Percentiles rank a stretch among this genome's conserved stretches.
Conservation (phyloP, 2,329 filamentous ascomycete species). For the Xylaria sp. region DNA sequence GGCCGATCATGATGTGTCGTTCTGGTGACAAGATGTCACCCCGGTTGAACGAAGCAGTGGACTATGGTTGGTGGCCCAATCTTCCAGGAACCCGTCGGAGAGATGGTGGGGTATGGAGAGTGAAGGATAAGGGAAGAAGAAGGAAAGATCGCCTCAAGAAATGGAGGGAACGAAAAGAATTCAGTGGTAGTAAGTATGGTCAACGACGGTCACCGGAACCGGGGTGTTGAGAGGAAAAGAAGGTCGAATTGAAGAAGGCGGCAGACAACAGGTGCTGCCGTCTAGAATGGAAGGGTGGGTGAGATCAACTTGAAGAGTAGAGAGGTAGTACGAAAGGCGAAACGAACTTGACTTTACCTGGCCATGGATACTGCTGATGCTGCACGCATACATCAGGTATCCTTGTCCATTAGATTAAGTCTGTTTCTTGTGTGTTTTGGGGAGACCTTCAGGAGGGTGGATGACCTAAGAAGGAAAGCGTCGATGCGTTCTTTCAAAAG, state of each 20-base stretch:
- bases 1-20: conserved; percentile 13
- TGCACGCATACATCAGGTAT: conserved; percentile 4
- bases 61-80: background rate
- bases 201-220: background rate
- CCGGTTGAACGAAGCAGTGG: conserved; percentile 4
- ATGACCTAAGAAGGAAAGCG: conserved; percentile 1
- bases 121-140: background rate
- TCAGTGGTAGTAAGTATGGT: background rate
- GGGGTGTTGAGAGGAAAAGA: background rate
- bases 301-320: conserved; percentile 16
- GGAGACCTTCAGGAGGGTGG: conserved; percentile 2
- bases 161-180: background rate
- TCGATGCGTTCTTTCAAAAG: too few species aligned
- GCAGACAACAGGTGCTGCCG: background rate
- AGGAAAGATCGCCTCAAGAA: background rate
- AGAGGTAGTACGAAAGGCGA: too few species aligned
- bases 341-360: too few species aligned
- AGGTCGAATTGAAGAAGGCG: background rate
- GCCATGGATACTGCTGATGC: conserved; percentile 19
- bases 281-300: conserved; percentile 9
- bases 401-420: conserved; percentile 9
- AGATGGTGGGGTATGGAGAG: background rate
- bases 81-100: background rate
- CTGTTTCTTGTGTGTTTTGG: conserved; percentile 12
- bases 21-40: conserved; percentile 8